Conservation (phyloP, 345 rosid genomes). For the Clarkia xantiana region DNA sequence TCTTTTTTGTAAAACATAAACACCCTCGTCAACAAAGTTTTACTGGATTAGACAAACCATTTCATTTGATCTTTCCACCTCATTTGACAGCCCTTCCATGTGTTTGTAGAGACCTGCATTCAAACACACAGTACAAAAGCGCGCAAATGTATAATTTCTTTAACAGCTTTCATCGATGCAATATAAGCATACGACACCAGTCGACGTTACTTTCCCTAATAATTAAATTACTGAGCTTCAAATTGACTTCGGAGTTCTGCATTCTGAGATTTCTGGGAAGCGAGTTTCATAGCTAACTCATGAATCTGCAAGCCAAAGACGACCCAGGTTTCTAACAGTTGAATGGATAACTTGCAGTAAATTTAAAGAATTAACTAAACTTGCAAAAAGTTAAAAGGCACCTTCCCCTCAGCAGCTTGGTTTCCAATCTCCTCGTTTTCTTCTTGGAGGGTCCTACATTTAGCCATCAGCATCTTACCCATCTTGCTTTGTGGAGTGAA, state of each 20-base stretch:
- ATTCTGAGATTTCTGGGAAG: slow-evolving; percentile 76
- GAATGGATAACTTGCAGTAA: too few relatives aligned
- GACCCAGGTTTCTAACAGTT: not conserved
- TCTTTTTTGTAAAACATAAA: not conserved
- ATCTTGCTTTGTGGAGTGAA: slow-evolving; percentile 83
- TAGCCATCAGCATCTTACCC: slow-evolving; percentile 94
- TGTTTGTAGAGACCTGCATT: slow-evolving; percentile 49
- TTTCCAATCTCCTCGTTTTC: slow-evolving; percentile 97
- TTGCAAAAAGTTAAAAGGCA: slow-evolving; percentile 5
- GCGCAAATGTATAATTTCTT: too few relatives aligned
- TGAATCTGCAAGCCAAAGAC: slow-evolving; percentile 48
- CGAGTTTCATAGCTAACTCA: slow-evolving; percentile 69
- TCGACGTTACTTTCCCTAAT: too few relatives aligned
- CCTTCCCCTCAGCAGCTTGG: slow-evolving; percentile 97
- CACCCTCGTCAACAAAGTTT: not conserved
- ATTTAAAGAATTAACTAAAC: too few relatives aligned
- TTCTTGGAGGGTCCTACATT: slow-evolving; percentile 83
- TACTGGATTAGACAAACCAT: slow-evolving; percentile 23
- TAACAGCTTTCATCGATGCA: too few relatives aligned
- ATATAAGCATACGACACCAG: too few relatives aligned
- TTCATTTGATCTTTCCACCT: slow-evolving; percentile 83
- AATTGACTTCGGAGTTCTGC: slow-evolving; percentile 74
- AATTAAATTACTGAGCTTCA: slow-evolving; percentile 34
- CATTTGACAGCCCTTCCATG: slow-evolving; percentile 62
- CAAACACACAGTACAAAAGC: too few relatives aligned